Percentiles rank a stretch among this genome's conserved stretches.
phyloP scores from a whole-genome alignment of 208 protist species.

The Trypanosomatidae sp. region DNA sequence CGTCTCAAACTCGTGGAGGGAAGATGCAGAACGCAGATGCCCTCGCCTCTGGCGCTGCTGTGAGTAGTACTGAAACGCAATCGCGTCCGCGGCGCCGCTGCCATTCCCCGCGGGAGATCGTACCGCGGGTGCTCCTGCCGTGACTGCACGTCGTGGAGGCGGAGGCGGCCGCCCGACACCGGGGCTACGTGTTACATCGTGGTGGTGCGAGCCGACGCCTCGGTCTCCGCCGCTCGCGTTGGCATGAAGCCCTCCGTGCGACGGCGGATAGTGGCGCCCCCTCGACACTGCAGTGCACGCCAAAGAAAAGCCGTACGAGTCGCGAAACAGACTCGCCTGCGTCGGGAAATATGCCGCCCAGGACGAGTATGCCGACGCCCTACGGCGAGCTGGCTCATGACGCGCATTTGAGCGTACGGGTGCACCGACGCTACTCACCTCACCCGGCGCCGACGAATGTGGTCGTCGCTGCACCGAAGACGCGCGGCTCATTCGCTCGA shows the following conservation, averaged over 20 bases:
- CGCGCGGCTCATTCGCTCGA: not conserved
- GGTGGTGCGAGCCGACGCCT: not conserved
- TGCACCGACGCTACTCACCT: not conserved
- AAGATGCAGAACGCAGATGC: constrained; percentile 1
- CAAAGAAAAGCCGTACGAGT: constrained; percentile 9
- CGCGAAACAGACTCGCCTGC: constrained; percentile 1
- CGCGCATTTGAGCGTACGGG: not conserved
- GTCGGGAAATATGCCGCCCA: not conserved
- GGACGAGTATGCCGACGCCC: not conserved
- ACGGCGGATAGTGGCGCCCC: not conserved
- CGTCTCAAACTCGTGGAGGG: not conserved
- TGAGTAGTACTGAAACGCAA: constrained; percentile 30
- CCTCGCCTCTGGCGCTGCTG: constrained; percentile 8
- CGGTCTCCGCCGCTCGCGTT: not conserved
- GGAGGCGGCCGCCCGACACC: not conserved
- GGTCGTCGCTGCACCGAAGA: not conserved
- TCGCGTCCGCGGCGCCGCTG: constrained; percentile 15
- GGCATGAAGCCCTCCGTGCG: not conserved
- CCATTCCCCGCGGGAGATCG: not conserved
- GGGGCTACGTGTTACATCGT: not conserved
- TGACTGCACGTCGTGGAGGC: not conserved
- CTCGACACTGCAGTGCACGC: not conserved
- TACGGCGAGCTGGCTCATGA: not conserved
- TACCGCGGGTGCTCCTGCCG: not conserved
- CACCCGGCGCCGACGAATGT: not conserved